Base-by-base conservation (phyloP, 768 basidiomycete genomes). In the Clitopilus passeckerianus region DNA sequence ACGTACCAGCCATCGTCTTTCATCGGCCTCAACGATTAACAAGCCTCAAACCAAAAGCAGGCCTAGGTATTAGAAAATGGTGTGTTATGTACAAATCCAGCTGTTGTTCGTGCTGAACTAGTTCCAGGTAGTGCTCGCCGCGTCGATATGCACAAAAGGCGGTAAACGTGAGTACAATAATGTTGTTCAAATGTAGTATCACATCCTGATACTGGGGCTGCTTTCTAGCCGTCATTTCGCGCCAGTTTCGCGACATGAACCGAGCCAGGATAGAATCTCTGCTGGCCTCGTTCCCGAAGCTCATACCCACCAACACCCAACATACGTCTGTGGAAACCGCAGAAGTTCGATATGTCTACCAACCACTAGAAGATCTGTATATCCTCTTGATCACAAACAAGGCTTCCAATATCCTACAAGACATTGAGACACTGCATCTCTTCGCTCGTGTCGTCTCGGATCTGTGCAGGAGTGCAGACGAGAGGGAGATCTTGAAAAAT, bases 301-400 rank as follows among this genome's bases (percentile, higher is more conserved):
- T 98, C 66, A 97, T 99, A 64, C 95, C 95, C 2, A 85, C 91
- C 57, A 93, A 92, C 68, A 93, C 89, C 23, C 95, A 97, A 73
- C 95, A 98, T 71, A 97, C 95, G 3, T 92, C 93, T n/a, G 90
- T 96, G 66, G 95, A 93, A 79, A 97, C 93, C 0, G 74, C 90
- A 37, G 94, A 99, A 73, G 95, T 96, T 55, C 90, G 95, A 66
- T 98, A 94, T 70, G 95, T 98, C 62, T 98, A 96, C 73, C 95
- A 97, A 68, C 94, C 95, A 0, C 83, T 98, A 52, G 95, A 97
- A 72, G 94, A 98, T 71, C 86, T 98, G 23, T 98, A 98, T 75
- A 96, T 98, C 61, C 82, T 98, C 64, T 82, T 98, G 63, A 95
- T 98, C 75, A 98, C 96, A 57, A 98, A 98, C 77, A 98, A 97